These are phyloP conservation scores for Escovopsis sp. DNA, from an alignment of 2,329 filamentous ascomycete species.

Conservation along the genomic window DNA sequence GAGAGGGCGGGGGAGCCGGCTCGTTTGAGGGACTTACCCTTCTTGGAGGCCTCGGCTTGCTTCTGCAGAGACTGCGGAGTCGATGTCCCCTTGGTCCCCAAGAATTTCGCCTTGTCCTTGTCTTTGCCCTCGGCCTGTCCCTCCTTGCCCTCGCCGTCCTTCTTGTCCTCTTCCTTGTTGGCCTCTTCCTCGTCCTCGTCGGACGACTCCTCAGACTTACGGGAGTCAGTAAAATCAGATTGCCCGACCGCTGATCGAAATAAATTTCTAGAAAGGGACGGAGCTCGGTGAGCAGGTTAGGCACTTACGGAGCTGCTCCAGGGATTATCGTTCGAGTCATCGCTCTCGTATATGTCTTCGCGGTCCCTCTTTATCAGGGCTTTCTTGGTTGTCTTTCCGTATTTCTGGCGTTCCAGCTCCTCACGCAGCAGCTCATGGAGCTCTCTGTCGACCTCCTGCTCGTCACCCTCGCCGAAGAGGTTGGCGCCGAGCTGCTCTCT, in stretches of 20 bases:
- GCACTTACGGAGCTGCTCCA: slow-evolving; percentile 24
- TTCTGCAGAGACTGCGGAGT: slow-evolving; percentile 36
- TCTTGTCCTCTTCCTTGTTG: slow-evolving; percentile 23
- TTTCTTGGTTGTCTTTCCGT: slow-evolving; percentile 67
- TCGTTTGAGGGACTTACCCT: slow-evolving; percentile 58
- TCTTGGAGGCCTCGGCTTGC: slow-evolving; percentile 26
- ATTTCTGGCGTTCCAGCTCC: slow-evolving; percentile 51
- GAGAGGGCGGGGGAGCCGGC: slow-evolving; percentile 76
- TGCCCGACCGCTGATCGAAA: slow-evolving; percentile 7
- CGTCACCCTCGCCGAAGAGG: slow-evolving; percentile 56
- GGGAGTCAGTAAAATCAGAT: slow-evolving; percentile 1
- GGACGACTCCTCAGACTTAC: slow-evolving; percentile 31
- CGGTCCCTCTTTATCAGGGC: slow-evolving; percentile 73
- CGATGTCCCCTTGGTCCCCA: slow-evolving; percentile 54
- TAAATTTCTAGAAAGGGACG: no score
- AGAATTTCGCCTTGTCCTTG: slow-evolving; percentile 36
- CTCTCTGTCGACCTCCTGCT: slow-evolving; percentile 60
- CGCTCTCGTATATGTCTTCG: slow-evolving; percentile 72
- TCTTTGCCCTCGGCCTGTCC: slow-evolving; percentile 41
- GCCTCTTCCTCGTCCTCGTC: slow-evolving; percentile 24
- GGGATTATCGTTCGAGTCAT: slow-evolving; percentile 33
- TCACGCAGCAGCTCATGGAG: slow-evolving; percentile 55
- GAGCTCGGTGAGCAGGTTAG: not conserved
- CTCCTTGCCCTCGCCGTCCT: slow-evolving; percentile 44
- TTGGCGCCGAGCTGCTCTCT: slow-evolving; percentile 78